Evolutionary conservation across 2,329 filamentous ascomycete genomes (phyloP).

Genomic region (Cercospora canescens): DNA sequence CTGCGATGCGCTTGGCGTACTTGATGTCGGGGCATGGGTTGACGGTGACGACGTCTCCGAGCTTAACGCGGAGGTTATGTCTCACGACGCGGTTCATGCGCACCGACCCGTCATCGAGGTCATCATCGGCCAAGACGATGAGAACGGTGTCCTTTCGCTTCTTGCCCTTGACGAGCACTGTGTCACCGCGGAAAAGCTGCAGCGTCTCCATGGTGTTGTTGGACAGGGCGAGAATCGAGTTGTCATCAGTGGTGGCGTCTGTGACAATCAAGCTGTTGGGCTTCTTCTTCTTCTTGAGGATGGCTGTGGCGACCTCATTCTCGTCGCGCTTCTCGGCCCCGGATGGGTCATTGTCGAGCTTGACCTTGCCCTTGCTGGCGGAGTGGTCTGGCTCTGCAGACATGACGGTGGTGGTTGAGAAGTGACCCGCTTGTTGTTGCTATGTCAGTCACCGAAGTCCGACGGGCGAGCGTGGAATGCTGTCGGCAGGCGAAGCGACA

Average conservation of each 20-base stretch:
- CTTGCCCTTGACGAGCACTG: conserved; percentile 97
- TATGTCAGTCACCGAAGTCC: conserved; percentile 9
- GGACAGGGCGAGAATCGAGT: conserved; percentile 97
- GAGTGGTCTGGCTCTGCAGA: conserved; percentile 52
- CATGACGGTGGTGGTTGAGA: conserved; percentile 36
- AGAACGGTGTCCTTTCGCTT: conserved; percentile 99
- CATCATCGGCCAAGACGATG: conserved; percentile 95
- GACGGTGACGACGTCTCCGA: conserved; percentile 95
- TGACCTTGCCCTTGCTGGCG: conserved; percentile 47
- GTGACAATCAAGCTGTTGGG: conserved; percentile 98
- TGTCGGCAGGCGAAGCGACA: background rate
- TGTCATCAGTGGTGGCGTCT: conserved; percentile 98
- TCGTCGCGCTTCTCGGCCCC: conserved; percentile 57
- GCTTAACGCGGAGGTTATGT: conserved; percentile 98
- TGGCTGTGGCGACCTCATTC: conserved; percentile 91
- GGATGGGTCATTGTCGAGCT: conserved; percentile 40
- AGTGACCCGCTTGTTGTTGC: conserved; percentile 19
- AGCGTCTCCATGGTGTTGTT: conserved; percentile 99
- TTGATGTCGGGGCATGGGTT: conserved; percentile 99
- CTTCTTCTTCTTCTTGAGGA: conserved; percentile 99
- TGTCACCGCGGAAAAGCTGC: conserved; percentile 97
- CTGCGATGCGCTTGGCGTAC: conserved; percentile 99
- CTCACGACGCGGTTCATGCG: conserved; percentile 98
- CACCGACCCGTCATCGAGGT: conserved; percentile 94
- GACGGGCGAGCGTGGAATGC: conserved; percentile 2